phyloP scores from a whole-genome alignment of 1,284 basidiomycete genomes.

The Ustilago cynodontis region DNA sequence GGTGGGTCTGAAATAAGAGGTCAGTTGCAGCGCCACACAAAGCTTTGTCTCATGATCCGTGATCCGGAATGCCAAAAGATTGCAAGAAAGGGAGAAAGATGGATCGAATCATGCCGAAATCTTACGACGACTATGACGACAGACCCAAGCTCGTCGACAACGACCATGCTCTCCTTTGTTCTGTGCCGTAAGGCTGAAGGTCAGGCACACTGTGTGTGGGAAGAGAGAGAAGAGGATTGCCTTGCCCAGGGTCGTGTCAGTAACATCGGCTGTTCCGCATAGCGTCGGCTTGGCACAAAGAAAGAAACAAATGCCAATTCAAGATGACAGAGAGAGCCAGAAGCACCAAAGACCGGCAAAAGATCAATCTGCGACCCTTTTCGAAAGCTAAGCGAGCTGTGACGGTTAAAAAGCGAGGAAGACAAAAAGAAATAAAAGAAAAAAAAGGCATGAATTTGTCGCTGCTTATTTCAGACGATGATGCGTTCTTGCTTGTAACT shows the following conservation, averaged over 20 bases:
- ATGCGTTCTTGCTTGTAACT: too few relatives aligned
- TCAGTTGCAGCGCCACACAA: not conserved
- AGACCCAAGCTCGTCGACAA: not conserved
- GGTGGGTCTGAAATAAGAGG: not conserved
- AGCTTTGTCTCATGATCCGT: conserved; percentile 4
- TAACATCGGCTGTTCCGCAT: conserved; percentile 6
- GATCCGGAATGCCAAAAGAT: not conserved
- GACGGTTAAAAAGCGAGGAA: too few relatives aligned
- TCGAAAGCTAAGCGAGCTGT: too few relatives aligned
- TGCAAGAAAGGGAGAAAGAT: not conserved
- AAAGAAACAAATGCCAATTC: not conserved
- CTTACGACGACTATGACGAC: not conserved
- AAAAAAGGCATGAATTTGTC: not conserved
- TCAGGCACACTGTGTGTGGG: too few relatives aligned
- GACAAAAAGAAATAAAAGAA: not conserved
- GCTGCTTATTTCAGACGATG: too few relatives aligned
- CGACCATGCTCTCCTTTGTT: not conserved
- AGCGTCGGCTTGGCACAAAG: conserved; percentile 4
- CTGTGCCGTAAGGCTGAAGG: not conserved
- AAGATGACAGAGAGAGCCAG: not conserved
- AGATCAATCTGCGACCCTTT: too few relatives aligned
- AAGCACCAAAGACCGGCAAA: too few relatives aligned
- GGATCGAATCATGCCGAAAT: conserved; percentile 6
- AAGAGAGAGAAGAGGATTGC: too few relatives aligned
- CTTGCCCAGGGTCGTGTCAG: not conserved